These are phyloP conservation scores for Brettanomyces nanus DNA, from an alignment of 805 yeast genomes.

Conservation along the genomic window DNA sequence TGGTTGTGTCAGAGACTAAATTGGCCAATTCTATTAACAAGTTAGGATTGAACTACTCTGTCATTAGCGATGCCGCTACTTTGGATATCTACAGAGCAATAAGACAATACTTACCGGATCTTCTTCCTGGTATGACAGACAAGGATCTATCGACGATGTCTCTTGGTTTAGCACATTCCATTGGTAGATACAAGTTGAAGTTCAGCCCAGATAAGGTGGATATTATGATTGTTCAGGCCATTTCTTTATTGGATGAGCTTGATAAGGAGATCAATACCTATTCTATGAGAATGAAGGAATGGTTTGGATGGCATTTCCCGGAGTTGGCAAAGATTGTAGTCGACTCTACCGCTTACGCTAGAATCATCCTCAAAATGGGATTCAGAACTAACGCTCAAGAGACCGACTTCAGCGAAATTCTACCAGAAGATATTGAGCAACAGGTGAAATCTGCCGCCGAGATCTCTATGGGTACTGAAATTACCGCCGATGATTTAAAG, in stretches of 20 bases:
- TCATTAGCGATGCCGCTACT: slow-evolving; percentile 92
- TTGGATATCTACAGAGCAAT: slow-evolving; percentile 93
- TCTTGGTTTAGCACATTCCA: slow-evolving; percentile 95
- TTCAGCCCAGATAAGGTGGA: slow-evolving; percentile 98
- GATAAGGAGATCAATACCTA: slow-evolving; percentile 97
- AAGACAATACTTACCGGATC: slow-evolving; percentile 87
- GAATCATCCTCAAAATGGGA: slow-evolving; percentile 91
- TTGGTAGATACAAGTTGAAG: slow-evolving; percentile 96
- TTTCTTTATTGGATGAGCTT: slow-evolving; percentile 90
- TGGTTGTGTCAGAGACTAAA: slow-evolving; percentile 91
- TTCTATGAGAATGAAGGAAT: slow-evolving; percentile 98
- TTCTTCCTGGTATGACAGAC: slow-evolving; percentile 88
- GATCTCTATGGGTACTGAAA: slow-evolving; percentile 99
- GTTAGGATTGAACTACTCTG: slow-evolving; percentile 77
- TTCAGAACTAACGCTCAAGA: slow-evolving; percentile 84
- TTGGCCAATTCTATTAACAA: slow-evolving; percentile 95
- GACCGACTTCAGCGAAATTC: slow-evolving; percentile 80
- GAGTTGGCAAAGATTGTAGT: slow-evolving; percentile 95
- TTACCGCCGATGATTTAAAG: slow-evolving; percentile 80
- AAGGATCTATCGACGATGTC: slow-evolving; percentile 88
- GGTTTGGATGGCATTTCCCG: slow-evolving; percentile 99
- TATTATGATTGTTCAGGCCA: slow-evolving; percentile 98
- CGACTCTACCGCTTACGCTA: slow-evolving; percentile 94
- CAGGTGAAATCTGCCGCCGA: slow-evolving; percentile 95
- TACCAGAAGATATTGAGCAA: slow-evolving; percentile 90